Conservation (phyloP, 2,329 filamentous ascomycete species). For the Aureobasidium musti region DNA sequence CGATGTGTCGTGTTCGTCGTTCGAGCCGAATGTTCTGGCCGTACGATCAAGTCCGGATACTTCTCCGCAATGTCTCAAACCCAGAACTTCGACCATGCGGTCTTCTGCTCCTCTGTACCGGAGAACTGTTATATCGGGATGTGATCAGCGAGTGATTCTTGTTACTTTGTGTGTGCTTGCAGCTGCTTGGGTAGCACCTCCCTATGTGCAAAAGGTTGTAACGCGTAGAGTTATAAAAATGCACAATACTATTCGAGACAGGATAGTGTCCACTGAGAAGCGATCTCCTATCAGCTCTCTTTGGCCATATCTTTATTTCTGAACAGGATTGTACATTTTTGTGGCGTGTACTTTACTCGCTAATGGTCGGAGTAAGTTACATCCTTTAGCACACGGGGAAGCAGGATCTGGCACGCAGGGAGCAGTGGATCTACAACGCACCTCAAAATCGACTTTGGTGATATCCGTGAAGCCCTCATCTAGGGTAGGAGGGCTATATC, state of each 20-base stretch:
- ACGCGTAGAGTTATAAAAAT: too few relatives aligned
- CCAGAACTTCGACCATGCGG: constrained; percentile 78
- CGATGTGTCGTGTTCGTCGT: constrained; percentile 1
- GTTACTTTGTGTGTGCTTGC: neutral
- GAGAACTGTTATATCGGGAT: constrained; percentile 55
- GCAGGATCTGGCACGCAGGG: neutral
- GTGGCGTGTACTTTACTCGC: too few relatives aligned
- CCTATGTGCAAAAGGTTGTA: too few relatives aligned
- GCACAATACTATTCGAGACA: too few relatives aligned
- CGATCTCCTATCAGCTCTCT: too few relatives aligned
- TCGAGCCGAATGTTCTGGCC: constrained; percentile 19
- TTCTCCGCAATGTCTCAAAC: constrained; percentile 40
- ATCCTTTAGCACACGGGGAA: too few relatives aligned
- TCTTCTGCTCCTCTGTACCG: constrained; percentile 67
- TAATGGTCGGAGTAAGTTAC: too few relatives aligned
- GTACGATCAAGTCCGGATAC: neutral
- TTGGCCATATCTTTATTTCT: too few relatives aligned
- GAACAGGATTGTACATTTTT: too few relatives aligned
- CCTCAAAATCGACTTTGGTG: constrained; percentile 69
- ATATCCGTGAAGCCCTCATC: constrained; percentile 86
- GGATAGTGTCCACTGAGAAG: too few relatives aligned
- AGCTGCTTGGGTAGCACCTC: too few relatives aligned
- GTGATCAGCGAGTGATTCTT: neutral
- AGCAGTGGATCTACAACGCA: constrained; percentile 41
- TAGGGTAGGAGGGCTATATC: constrained; percentile 70